Conservation (phyloP, 345 rosid species). For the Physaria fendleri region DNA sequence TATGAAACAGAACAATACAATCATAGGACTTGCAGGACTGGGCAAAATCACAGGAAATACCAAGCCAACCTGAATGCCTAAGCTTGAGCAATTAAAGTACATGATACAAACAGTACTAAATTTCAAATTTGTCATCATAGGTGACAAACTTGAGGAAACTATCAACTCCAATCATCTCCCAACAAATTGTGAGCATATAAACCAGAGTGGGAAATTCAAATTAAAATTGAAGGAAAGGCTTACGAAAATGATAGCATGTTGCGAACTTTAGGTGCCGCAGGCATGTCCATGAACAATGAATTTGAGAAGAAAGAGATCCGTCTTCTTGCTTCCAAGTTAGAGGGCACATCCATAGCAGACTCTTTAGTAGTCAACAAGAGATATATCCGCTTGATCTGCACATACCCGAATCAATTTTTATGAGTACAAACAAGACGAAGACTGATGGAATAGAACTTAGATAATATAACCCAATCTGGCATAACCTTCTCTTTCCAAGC, state of each 20-base stretch:
- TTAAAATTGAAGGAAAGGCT: slow-evolving; percentile 27
- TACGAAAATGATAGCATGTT: slow-evolving; percentile 99
- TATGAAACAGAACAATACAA: neutral
- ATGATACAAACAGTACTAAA: slow-evolving; percentile 12
- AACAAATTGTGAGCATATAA: neutral
- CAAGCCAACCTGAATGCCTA: no score
- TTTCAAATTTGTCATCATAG: neutral
- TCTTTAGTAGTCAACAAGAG: slow-evolving; percentile 94
- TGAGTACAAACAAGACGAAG: slow-evolving; percentile 2
- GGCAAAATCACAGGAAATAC: no score
- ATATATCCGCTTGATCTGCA: slow-evolving; percentile 68
- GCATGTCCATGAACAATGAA: slow-evolving; percentile 98
- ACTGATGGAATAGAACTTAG: neutral
- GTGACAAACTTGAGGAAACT: neutral
- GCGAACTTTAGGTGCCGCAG: slow-evolving; percentile 95
- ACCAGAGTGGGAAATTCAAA: neutral
- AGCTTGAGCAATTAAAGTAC: neutral
- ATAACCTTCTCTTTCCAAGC: slow-evolving; percentile 95
- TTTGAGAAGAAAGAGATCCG: slow-evolving; percentile 96
- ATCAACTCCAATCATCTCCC: neutral
- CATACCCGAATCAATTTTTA: neutral
- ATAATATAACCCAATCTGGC: slow-evolving; percentile 9
- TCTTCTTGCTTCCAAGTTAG: slow-evolving; percentile 97
- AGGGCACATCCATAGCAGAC: slow-evolving; percentile 99
- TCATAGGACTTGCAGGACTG: no score